These are phyloP conservation scores for Pisolithus tinctorius DNA, from an alignment of 768 basidiomycete species.

Conservation along the genomic window DNA sequence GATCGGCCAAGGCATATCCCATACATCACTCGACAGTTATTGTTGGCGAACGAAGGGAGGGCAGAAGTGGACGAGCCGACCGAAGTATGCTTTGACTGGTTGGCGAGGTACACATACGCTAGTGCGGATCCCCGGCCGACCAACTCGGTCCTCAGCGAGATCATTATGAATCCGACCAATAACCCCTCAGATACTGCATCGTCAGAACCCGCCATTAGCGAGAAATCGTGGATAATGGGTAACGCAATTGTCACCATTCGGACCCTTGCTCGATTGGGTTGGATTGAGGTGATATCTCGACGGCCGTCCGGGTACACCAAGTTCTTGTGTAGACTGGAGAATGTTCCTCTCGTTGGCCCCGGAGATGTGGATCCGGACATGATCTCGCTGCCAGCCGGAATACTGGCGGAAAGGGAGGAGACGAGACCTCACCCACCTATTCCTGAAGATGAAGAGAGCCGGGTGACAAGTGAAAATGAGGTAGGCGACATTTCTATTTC, in stretches of 20 bases:
- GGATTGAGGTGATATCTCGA: constrained; percentile 81
- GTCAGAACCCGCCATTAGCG: constrained; percentile 36
- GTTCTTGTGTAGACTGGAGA: constrained; percentile 81
- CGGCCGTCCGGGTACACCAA: constrained; percentile 86
- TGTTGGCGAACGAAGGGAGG: constrained; percentile 77
- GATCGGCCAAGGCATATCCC: constrained; percentile 77
- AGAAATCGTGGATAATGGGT: constrained; percentile 85
- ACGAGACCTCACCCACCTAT: constrained; percentile 26
- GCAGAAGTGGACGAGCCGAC: constrained; percentile 78
- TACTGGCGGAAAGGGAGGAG: constrained; percentile 61
- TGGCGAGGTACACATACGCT: constrained; percentile 89
- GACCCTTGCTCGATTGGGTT: constrained; percentile 64
- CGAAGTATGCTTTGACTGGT: constrained; percentile 97
- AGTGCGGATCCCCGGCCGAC: constrained; percentile 90
- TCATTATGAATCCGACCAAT: constrained; percentile 57
- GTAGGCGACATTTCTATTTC: constrained; percentile 7
- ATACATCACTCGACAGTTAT: constrained; percentile 80
- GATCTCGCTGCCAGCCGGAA: constrained; percentile 60
- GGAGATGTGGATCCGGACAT: constrained; percentile 83
- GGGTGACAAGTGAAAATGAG: neutral
- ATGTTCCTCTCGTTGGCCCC: constrained; percentile 76
- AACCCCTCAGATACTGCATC: constrained; percentile 12
- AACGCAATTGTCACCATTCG: constrained; percentile 81
- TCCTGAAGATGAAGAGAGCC: constrained; percentile 14
- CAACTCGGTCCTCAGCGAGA: constrained; percentile 67